Base-by-base conservation (phyloP, 129 eudicot species). In the Apium graveolens region DNA sequence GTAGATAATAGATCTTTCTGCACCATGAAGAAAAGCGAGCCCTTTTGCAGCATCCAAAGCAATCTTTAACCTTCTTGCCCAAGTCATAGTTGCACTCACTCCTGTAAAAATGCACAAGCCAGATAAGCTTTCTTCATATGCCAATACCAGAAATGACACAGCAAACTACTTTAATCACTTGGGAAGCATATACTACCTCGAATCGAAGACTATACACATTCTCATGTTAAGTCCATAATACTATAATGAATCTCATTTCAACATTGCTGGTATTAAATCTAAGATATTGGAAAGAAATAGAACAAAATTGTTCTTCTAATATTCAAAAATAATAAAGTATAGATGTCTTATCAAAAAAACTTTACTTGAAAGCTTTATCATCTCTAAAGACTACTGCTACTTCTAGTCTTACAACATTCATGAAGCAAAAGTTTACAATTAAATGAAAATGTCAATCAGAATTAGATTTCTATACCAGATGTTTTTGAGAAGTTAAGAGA, bases 1-100 rank as follows among this genome's bases (percentile, higher is more conserved):
- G 82, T 90, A 96, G 70, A 96, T 96, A 57, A 92, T 84, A 72
- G 92, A 87, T 69, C 87, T 88, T 83, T 96, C 97, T 27, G 92
- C 91, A 76, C 83, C 88, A 83, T 96, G 99, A 81, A 96, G 97
- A 89, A 89, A 96, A 84, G 95, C 97, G 83, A 96, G 99, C 80
- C 99, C 99, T 80, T 82, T 96, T 82, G 99, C 97, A 83, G 94
- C 97, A 81, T 96, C 96, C 78, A 92, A 83, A 73, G 93, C 97
- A 84, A 96, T 89, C 89, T 92, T 96, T 88, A 96, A 77, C 77
- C 99, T 85, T 80, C 87, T 83, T 60, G 91, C 86, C 97, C 99
- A 96, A 38, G 97, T 87, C 75, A 96, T 85, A 37, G 95, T 87
- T 75, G 89, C 87, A 66, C 87, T 85, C 63, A 85, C 89, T 81